Evolutionary conservation across 495 filamentous ascomycete genomes (phyloP).

Genomic region (Pyrenula aspistea): DNA sequence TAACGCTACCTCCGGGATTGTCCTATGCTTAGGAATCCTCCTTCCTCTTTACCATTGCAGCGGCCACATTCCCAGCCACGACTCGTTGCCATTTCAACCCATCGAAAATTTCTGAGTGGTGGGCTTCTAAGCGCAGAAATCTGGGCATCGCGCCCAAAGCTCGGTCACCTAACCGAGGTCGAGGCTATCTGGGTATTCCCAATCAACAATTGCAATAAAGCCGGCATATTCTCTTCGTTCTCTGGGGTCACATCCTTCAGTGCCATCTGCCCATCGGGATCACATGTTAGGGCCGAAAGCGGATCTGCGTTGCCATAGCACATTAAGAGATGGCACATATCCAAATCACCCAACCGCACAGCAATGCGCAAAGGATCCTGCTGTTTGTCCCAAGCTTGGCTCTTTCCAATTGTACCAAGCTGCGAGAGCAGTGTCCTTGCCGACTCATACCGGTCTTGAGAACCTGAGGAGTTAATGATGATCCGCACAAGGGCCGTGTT

Average conservation of each 20-base stretch:
- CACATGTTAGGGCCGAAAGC: slow-evolving; percentile 5
- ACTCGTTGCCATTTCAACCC: too few species aligned
- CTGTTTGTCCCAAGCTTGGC: slow-evolving; percentile 3
- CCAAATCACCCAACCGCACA: slow-evolving; percentile 8
- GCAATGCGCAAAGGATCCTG: slow-evolving; percentile 7
- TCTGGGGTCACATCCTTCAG: slow-evolving; percentile 5
- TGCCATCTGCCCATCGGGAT: slow-evolving; percentile 4
- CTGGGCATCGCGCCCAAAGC: slow-evolving; percentile 5
- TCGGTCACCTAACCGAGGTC: slow-evolving; percentile 2
- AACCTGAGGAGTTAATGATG: slow-evolving; percentile 5
- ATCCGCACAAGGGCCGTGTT: slow-evolving; percentile 10
- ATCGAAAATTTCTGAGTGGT: background rate
- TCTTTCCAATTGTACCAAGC: slow-evolving; percentile 2
- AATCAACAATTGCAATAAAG: slow-evolving; percentile 6
- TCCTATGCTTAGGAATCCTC: too few species aligned
- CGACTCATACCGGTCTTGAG: slow-evolving; percentile 10
- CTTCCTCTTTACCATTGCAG: too few species aligned
- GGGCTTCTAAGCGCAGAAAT: background rate
- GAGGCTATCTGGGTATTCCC: slow-evolving; percentile 2
- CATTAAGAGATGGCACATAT: slow-evolving; percentile 11
- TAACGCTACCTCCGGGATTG: too few species aligned
- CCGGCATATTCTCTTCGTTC: slow-evolving; percentile 6
- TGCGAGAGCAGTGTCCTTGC: slow-evolving; percentile 9
- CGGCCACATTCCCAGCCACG: too few species aligned
- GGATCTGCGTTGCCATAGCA: slow-evolving; percentile 8